Percentiles rank a stretch among this genome's conserved stretches.
Conservation (phyloP, 192 early-diverging fungal species). For the Gryganskiella cystojenkinii region DNA sequence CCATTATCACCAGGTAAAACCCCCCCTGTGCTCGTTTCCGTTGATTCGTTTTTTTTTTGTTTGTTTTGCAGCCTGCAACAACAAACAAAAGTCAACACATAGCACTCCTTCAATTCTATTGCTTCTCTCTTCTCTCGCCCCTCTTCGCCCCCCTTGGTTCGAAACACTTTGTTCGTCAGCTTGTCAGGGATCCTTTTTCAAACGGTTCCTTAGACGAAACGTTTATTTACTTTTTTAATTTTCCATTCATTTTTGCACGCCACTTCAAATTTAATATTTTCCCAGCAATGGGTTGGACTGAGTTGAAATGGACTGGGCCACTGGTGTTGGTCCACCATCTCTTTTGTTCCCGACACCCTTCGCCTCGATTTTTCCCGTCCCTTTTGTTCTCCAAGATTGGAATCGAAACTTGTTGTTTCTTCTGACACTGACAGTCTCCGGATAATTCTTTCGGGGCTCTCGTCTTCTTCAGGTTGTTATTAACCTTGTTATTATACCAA, state of each 20-base stretch:
- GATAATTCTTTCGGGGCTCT: background rate
- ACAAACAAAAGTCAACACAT: slow-evolving; percentile 15
- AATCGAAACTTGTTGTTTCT: too few relatives aligned
- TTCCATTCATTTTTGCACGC: background rate
- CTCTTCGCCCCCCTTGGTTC: background rate
- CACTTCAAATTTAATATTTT: background rate
- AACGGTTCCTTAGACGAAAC: background rate
- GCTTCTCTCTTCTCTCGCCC: background rate
- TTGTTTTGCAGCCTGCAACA: background rate
- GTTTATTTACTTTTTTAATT: too few relatives aligned
- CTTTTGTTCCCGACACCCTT: too few relatives aligned
- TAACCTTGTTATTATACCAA: background rate
- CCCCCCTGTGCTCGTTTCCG: too few relatives aligned
- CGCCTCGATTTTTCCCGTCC: too few relatives aligned
- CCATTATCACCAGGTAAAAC: slow-evolving; percentile 89
- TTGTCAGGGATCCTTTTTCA: too few relatives aligned
- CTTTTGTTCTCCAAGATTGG: too few relatives aligned
- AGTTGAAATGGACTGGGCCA: background rate
- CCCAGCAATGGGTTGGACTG: too few relatives aligned
- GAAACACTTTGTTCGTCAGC: too few relatives aligned
- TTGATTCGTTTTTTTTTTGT: slow-evolving; percentile 6
- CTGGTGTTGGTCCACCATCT: background rate
- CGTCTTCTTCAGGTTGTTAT: background rate
- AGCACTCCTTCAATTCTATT: too few relatives aligned
- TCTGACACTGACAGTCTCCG: too few relatives aligned